Evolutionary conservation across 192 early-diverging fungal species (phyloP), one percentile per base, ranked within the genome.

Genomic region (Coemansia sp.): DNA sequence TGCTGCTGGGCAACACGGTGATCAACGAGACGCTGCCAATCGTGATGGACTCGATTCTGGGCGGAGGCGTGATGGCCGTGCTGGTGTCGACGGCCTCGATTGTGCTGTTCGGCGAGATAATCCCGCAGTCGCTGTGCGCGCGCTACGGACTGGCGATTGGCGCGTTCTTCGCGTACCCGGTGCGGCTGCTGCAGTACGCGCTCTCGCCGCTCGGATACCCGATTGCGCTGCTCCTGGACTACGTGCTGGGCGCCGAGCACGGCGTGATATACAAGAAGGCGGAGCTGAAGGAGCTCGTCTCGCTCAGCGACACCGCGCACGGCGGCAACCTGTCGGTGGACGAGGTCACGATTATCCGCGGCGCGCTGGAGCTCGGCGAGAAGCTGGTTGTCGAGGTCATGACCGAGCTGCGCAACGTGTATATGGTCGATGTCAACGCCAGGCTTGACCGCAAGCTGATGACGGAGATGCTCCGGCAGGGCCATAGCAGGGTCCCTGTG

Each of bases 1-100:
- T 99, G 40, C 76, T 99, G 13, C 71, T 99, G 48, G 91, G 90
- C 12, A 99, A 99, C 81, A 95, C 95, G 2, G 84, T 99, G 41
- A 88, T 98, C 45, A 99, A 99, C 81, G 97, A 99, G 74, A 91
- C 93, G 11, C 83, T 96, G 65, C 94, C 94, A 6, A 93, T 96
- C 64, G 84, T 96, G 64, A 85, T 94, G 63, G 88, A 95, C 66
- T 87, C 86, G 13, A 85, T 94, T 4, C 84, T 89, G 38, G 90
- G 90, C 12, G 91, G 91, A 48, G 89, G 89, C 53, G 95, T 94
- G 1, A 81, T 90, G 19, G 97, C 96, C 25, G 89, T 99, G 19
- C 69, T 98, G 5, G 87, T 92, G 14, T 96, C 95, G 6, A 97
- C 94, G 2, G 87, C 86, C 0, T 76, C 95, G 44, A 93, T 99